Percentiles rank a stretch among this genome's conserved stretches.
phyloP scores from a whole-genome alignment of 345 rosid genomes.

The Gossypium arboreum region DNA sequence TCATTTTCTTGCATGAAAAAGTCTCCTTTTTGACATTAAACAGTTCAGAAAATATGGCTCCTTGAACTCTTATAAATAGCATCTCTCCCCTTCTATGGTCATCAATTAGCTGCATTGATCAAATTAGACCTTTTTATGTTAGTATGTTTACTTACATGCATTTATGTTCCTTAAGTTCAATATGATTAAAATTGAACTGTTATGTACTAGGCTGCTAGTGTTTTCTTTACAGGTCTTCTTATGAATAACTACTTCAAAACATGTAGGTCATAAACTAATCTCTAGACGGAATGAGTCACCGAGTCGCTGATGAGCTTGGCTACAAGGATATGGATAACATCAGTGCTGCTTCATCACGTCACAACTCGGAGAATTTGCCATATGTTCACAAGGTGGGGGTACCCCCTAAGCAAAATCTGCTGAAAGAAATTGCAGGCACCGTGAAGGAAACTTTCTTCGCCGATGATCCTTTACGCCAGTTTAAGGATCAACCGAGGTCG shows the following conservation, averaged over 20 bases:
- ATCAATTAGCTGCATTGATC: not conserved
- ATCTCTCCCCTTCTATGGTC: not conserved
- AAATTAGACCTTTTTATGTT: not conserved
- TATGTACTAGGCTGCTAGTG: not conserved
- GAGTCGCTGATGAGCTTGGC: not conserved
- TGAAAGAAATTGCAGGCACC: slow-evolving; percentile 50
- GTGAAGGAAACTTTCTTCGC: slow-evolving; percentile 77
- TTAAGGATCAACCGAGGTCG: slow-evolving; percentile 68
- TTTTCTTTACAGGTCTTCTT: not conserved
- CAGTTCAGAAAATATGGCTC: slow-evolving; percentile 2
- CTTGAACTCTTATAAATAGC: slow-evolving; percentile 1
- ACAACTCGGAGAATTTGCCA: slow-evolving; percentile 18
- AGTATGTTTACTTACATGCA: not conserved
- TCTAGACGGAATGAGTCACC: slow-evolving; percentile 4
- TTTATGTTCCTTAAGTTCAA: not conserved
- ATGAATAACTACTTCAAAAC: not conserved
- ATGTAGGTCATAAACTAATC: not conserved
- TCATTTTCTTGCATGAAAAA: not conserved
- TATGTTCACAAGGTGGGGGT: slow-evolving; percentile 68
- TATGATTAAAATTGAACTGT: not conserved
- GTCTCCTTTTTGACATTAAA: not conserved
- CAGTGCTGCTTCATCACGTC: slow-evolving; percentile 17
- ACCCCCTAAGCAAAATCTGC: slow-evolving; percentile 72
- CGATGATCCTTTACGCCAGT: slow-evolving; percentile 78
- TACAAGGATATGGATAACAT: slow-evolving; percentile 9